Percentiles rank a stretch among this genome's conserved stretches.
Conservation (phyloP, 2,329 filamentous ascomycete genomes). For the Aureobasidium musti region DNA sequence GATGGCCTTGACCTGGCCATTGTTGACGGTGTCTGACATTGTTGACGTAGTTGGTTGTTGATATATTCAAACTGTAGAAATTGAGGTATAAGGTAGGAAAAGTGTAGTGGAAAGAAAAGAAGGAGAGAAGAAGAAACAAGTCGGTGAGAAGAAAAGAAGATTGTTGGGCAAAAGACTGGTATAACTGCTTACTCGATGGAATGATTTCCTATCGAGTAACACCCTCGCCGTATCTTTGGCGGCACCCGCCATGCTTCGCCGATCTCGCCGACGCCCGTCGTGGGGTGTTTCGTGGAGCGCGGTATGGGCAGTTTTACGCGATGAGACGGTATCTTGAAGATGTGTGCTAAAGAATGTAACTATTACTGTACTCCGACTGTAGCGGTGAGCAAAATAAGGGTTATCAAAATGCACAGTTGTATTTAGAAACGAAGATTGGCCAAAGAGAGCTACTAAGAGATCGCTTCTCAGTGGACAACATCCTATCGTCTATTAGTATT, state of each 20-base stretch:
- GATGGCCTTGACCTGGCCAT: conserved; percentile 26
- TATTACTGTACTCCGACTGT: too few species aligned
- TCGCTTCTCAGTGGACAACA: too few species aligned
- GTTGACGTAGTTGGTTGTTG: neutral
- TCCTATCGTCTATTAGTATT: too few species aligned
- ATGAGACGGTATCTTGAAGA: too few species aligned
- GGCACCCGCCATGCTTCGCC: conserved; percentile 13
- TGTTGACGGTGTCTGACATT: conserved; percentile 30
- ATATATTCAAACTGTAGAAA: neutral
- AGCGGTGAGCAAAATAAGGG: too few species aligned
- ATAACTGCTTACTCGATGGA: conserved; percentile 28
- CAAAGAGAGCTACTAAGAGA: too few species aligned
- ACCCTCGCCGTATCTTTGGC: conserved; percentile 26
- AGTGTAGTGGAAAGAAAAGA: neutral
- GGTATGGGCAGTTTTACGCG: neutral
- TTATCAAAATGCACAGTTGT: too few species aligned
- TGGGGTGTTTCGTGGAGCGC: conserved; percentile 17
- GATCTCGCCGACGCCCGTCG: conserved; percentile 17
- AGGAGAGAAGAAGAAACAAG: neutral
- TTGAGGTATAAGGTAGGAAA: neutral
- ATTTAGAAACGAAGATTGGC: too few species aligned
- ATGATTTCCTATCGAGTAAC: conserved; percentile 29
- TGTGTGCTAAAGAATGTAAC: too few species aligned
- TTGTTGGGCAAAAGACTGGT: conserved; percentile 1
- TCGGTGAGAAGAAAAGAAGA: neutral